phyloP scores from a whole-genome alignment of 257 asterid species.

The Salvia rosmarinus region DNA sequence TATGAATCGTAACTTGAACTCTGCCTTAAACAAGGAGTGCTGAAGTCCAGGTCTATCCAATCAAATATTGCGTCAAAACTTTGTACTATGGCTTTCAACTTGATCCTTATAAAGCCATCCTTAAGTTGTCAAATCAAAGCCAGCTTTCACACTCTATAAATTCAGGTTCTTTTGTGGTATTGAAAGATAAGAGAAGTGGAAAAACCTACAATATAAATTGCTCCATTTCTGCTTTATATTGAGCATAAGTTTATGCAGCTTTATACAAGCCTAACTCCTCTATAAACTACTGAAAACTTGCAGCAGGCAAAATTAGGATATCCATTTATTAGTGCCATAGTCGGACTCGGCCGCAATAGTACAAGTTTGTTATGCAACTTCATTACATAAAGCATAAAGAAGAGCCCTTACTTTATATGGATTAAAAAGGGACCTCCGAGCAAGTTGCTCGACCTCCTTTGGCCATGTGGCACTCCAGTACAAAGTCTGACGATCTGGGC shows the following conservation, averaged over 20 bases:
- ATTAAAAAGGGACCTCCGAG: conserved; percentile 68
- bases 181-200: not conserved
- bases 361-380: not conserved
- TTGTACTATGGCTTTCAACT: not conserved
- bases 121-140: conserved; percentile 11
- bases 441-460: conserved; percentile 97
- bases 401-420: conserved; percentile 73
- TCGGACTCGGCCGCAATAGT: not conserved
- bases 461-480: conserved; percentile 99
- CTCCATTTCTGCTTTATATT: not conserved
- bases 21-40: not conserved
- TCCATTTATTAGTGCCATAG: not conserved
- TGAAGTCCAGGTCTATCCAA: conserved; percentile 9
- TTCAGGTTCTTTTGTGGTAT: conserved; percentile 1
- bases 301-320: not conserved
- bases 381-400: conserved; percentile 1
- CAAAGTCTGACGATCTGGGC: conserved; percentile 97
- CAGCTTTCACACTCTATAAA: conserved; percentile 12
- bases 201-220: not conserved
- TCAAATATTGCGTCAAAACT: not conserved
- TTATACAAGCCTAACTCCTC: not conserved
- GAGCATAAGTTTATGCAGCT: conserved; percentile 1
- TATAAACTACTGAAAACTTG: not conserved
- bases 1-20: conserved; percentile 4
- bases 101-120: conserved; percentile 12